Percentiles rank a stretch among this genome's conserved stretches.
phyloP scores from a whole-genome alignment of 2,329 filamentous ascomycete genomes.

The Epichloe uncinata region DNA sequence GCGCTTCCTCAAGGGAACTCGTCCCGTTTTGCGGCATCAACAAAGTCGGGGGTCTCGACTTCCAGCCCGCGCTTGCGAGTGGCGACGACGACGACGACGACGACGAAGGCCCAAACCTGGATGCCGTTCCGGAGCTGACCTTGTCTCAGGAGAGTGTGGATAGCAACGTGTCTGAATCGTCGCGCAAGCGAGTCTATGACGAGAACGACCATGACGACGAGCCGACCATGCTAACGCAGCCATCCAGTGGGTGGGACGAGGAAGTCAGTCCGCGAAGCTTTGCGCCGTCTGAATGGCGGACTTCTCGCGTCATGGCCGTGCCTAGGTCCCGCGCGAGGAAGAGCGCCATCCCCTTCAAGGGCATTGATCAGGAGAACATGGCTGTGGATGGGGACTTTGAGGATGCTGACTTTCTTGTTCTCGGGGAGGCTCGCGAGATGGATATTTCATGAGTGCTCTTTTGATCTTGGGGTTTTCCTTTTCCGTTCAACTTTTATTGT shows the following conservation, averaged over 20 bases:
- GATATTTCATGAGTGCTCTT: slow-evolving; percentile 10
- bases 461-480: neutral
- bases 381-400: slow-evolving; percentile 45
- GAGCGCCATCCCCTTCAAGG: slow-evolving; percentile 8
- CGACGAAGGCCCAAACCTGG: slow-evolving; percentile 18
- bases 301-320: slow-evolving; percentile 34
- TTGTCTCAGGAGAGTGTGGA: slow-evolving; percentile 42
- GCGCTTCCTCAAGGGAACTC: slow-evolving; percentile 42
- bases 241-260: slow-evolving; percentile 19
- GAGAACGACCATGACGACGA: slow-evolving; percentile 27
- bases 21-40: slow-evolving; percentile 71
- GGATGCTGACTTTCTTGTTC: slow-evolving; percentile 53
- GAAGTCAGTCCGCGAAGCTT: slow-evolving; percentile 28
- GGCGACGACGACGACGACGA: slow-evolving; percentile 16
- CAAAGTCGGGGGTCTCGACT: slow-evolving; percentile 55
- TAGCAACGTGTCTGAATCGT: slow-evolving; percentile 18
- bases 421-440: slow-evolving; percentile 29
- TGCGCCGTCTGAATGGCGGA: slow-evolving; percentile 23
- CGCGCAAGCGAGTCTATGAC: slow-evolving; percentile 35
- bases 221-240: neutral
- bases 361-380: slow-evolving; percentile 33
- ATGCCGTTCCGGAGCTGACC: slow-evolving; percentile 34
- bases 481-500: neutral
- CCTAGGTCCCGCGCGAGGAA: slow-evolving; percentile 24
- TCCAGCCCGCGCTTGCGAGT: slow-evolving; percentile 35